phyloP scores from a whole-genome alignment of 2,329 filamentous ascomycete genomes.

The Mycosphaerelloides madeirae region DNA sequence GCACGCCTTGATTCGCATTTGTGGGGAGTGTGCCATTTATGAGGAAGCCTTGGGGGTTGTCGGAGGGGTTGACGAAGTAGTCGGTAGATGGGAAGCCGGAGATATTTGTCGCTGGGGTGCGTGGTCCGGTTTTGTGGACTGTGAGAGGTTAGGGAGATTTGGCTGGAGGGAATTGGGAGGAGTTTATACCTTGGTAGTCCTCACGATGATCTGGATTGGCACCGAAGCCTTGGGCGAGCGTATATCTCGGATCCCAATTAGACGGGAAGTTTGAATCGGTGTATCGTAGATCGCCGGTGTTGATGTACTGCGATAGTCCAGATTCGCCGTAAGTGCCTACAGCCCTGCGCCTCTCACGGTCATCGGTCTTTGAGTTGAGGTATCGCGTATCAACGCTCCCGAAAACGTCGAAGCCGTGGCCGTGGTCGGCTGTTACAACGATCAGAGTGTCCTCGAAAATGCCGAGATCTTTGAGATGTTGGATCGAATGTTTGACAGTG shows the following conservation, averaged over 20 bases:
- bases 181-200: constrained; percentile 55
- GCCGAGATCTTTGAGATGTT: constrained; percentile 61
- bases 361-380: constrained; percentile 58
- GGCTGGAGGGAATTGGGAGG: background rate
- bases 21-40: constrained; percentile 71
- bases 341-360: constrained; percentile 70
- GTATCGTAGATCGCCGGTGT: constrained; percentile 59
- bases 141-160: background rate
- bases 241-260: constrained; percentile 82
- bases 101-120: constrained; percentile 55
- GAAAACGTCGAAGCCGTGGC: constrained; percentile 84
- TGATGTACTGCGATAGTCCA: constrained; percentile 70
- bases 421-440: constrained; percentile 80
- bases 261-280: constrained; percentile 70
- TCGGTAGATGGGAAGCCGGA: constrained; percentile 47
- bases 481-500: constrained; percentile 69
- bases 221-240: constrained; percentile 66
- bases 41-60: constrained; percentile 62
- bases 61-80: constrained; percentile 64
- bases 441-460: constrained; percentile 72
- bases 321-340: constrained; percentile 69
- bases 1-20: constrained; percentile 62
- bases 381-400: constrained; percentile 78
- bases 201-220: constrained; percentile 72
- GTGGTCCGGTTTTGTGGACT: constrained; percentile 60